These are phyloP conservation scores for Sedum album DNA, from an alignment of 164 flowering plant species.

Conservation along the genomic window DNA sequence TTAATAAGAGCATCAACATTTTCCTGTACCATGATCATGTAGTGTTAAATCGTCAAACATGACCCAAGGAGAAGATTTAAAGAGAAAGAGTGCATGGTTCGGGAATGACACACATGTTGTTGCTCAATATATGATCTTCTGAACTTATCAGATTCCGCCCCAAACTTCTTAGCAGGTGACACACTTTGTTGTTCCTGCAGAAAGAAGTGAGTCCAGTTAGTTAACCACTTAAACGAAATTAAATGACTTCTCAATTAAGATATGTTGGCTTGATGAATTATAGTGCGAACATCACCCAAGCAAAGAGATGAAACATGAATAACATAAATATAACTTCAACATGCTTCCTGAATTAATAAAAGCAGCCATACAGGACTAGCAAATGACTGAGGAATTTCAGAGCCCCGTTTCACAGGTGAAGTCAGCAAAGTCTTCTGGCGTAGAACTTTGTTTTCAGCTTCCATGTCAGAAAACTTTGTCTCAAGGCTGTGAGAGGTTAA, in stretches of 20 bases:
- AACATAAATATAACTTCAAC: not conserved
- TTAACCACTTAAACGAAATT: not conserved
- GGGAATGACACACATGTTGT: conserved; percentile 56
- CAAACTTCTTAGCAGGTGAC: conserved; percentile 43
- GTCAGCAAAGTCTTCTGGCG: conserved; percentile 53
- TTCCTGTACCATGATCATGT: conserved; percentile 44
- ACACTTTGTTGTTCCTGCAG: conserved; percentile 57
- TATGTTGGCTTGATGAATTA: conserved; percentile 29
- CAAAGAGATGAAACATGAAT: conserved; percentile 4
- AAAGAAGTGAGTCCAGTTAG: not conserved
- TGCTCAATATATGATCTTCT: conserved; percentile 61
- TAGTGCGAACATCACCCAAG: conserved; percentile 66
- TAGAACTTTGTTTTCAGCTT: conserved; percentile 69
- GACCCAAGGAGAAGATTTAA: not conserved
- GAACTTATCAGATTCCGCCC: conserved; percentile 44
- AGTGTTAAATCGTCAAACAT: not conserved
- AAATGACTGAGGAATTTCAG: conserved; percentile 36
- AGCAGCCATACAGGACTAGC: conserved; percentile 22
- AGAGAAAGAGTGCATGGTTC: not conserved
- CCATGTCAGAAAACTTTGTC: conserved; percentile 75
- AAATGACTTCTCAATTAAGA: not conserved
- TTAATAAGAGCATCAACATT: conserved; percentile 79
- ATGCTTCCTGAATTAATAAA: not conserved
- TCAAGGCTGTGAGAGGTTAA: conserved; percentile 45
- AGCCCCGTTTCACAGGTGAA: conserved; percentile 42